phyloP scores from a whole-genome alignment of 768 basidiomycete genomes.

The Suillus fuscotomentosus region DNA sequence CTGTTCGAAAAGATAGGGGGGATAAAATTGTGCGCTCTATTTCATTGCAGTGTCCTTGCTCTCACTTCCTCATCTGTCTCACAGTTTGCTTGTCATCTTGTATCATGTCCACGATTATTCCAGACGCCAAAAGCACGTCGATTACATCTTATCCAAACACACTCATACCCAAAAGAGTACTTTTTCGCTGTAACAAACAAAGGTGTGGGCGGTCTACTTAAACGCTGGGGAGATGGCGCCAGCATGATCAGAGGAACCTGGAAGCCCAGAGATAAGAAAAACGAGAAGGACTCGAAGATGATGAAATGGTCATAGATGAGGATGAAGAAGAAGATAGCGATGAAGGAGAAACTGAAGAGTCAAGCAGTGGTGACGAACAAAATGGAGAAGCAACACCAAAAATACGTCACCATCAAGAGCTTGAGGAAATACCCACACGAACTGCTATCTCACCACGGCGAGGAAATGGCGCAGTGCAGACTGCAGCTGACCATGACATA shows the following conservation, averaged over 20 bases:
- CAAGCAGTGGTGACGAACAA: conserved; percentile 4
- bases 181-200: conserved; percentile 93
- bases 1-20: conserved; percentile 70
- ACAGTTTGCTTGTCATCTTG: conserved; percentile 80
- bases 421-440: conserved; percentile 17
- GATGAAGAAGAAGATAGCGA: conserved; percentile 23
- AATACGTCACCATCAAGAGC: conserved; percentile 17
- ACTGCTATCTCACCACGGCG: conserved; percentile 18
- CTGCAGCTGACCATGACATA: conserved; percentile 26
- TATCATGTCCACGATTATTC: conserved; percentile 58
- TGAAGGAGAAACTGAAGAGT: conserved; percentile 19
- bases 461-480: conserved; percentile 17
- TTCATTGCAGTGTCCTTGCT: conserved; percentile 2
- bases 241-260: conserved; percentile 75
- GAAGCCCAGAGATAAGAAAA: conserved; percentile 45
- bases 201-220: conserved; percentile 78
- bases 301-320: conserved; percentile 21
- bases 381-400: conserved; percentile 27
- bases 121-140: conserved; percentile 72
- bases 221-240: conserved; percentile 81
- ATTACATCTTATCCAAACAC: conserved; percentile 77
- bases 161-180: conserved; percentile 85
- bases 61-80: not conserved
- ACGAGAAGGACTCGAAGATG: conserved; percentile 14
- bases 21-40: conserved; percentile 68